phyloP scores from a whole-genome alignment of 225 moss, liverwort and hornwort species.

The Polytrichum formosum region DNA sequence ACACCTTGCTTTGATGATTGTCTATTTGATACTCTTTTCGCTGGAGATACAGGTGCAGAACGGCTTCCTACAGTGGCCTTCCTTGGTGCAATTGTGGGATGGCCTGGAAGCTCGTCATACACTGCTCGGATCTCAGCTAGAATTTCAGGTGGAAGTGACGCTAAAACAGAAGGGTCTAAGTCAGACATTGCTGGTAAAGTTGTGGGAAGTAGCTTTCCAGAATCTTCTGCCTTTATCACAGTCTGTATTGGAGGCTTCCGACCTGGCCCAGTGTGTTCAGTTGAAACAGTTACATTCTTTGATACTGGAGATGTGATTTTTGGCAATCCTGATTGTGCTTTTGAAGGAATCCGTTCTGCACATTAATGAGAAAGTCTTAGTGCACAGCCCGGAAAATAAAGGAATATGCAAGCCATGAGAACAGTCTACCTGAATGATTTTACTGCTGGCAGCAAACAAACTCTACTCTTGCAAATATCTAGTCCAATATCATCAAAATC shows the following conservation, averaged over 20 bases:
- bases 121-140: constrained; percentile 66
- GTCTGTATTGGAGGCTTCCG: constrained; percentile 19
- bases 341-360: constrained; percentile 22
- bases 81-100: constrained; percentile 24
- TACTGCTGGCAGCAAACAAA: no score
- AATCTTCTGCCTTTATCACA: constrained; percentile 27
- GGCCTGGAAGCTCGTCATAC: constrained; percentile 48
- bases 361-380: not conserved
- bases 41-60: constrained; percentile 18
- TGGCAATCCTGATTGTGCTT: constrained; percentile 18
- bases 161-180: constrained; percentile 73
- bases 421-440: no score
- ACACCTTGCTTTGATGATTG: constrained; percentile 22
- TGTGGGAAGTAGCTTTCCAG: constrained; percentile 15
- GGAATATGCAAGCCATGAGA: not conserved
- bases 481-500: no score
- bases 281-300: constrained; percentile 17
- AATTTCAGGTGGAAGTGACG: constrained; percentile 83
- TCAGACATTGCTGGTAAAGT: constrained; percentile 67
- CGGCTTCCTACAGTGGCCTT: constrained; percentile 18
- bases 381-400: no score
- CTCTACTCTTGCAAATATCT: no score
- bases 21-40: constrained; percentile 12
- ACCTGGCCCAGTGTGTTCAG: constrained; percentile 17
- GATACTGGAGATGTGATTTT: constrained; percentile 15